Conservation (phyloP, 371 early-diverging fungal genomes). For the Syncephalastrum sp. region DNA sequence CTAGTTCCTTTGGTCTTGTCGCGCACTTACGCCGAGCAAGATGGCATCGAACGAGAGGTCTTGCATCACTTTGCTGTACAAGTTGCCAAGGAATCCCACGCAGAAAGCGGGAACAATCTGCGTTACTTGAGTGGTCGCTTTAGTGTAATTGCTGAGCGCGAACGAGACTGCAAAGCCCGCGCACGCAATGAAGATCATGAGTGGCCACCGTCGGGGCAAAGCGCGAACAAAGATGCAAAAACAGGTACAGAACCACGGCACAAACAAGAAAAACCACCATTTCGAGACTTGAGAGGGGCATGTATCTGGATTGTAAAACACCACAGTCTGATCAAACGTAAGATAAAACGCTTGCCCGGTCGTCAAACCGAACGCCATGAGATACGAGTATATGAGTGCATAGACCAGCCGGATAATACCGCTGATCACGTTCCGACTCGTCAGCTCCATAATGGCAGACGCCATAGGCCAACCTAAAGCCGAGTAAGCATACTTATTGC, state of each 20-base stretch:
- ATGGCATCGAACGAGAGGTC: constrained; percentile 35
- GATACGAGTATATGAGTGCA: constrained; percentile 64
- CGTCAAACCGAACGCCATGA: constrained; percentile 67
- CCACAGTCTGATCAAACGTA: constrained; percentile 15
- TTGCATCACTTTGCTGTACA: constrained; percentile 33
- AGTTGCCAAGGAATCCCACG: constrained; percentile 26
- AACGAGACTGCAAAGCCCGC: constrained; percentile 15
- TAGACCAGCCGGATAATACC: constrained; percentile 72
- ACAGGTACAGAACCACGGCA: constrained; percentile 15
- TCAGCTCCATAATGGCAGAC: constrained; percentile 64
- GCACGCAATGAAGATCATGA: constrained; percentile 16
- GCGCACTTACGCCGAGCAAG: constrained; percentile 20
- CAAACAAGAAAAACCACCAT: constrained; percentile 17
- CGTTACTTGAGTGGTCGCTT: constrained; percentile 10
- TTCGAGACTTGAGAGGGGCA: constrained; percentile 5
- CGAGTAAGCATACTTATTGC: no score
- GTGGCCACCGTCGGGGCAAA: constrained; percentile 10
- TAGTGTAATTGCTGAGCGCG: constrained; percentile 9
- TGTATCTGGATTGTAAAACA: constrained; percentile 9
- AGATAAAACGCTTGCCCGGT: constrained; percentile 51
- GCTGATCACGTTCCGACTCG: constrained; percentile 73
- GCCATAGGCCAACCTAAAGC: constrained; percentile 4
- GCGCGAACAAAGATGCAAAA: constrained; percentile 18
- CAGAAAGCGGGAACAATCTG: no score
- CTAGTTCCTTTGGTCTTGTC: no score